A percentile compares a stretch with the other conserved stretches of the same genome.
phyloP scores from a whole-genome alignment of 306 rosid genomes.

The Adenanthera pavonina region DNA sequence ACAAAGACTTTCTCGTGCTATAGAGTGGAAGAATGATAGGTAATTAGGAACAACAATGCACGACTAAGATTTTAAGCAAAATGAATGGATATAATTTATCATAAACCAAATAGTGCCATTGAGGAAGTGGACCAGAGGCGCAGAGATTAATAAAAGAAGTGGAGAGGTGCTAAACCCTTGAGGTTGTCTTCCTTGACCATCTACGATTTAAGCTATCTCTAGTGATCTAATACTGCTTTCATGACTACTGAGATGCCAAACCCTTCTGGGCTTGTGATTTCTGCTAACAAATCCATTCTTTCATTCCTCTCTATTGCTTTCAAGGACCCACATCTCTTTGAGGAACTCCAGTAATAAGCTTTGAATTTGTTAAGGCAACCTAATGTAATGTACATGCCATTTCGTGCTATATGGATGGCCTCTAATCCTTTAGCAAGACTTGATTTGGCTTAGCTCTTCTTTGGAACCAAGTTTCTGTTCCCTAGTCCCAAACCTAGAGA shows the following conservation, averaged over 20 bases:
- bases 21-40: too few relatives aligned
- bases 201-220: too few relatives aligned
- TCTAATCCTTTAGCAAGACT: slow-evolving; percentile 54
- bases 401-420: slow-evolving; percentile 69
- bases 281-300: slow-evolving; percentile 54
- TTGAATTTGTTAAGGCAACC: slow-evolving; percentile 54
- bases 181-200: too few relatives aligned
- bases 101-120: too few relatives aligned
- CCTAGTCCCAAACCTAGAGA: slow-evolving; percentile 80
- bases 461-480: slow-evolving; percentile 60
- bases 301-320: slow-evolving; percentile 62
- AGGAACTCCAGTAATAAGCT: slow-evolving; percentile 63
- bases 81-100: too few relatives aligned
- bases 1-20: too few relatives aligned
- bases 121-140: too few relatives aligned
- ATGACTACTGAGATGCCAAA: slow-evolving; percentile 28
- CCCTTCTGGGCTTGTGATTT: slow-evolving; percentile 62
- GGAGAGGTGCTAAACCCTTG: too few relatives aligned
- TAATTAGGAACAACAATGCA: too few relatives aligned
- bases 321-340: slow-evolving; percentile 52
- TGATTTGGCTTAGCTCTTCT: slow-evolving; percentile 52
- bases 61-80: too few relatives aligned
- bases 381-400: slow-evolving; percentile 55
- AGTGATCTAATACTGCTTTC: not conserved
- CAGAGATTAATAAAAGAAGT: too few relatives aligned